These are phyloP conservation scores for Coemansia biformis DNA, from an alignment of 192 early-diverging fungal species.

Conservation along the genomic window DNA sequence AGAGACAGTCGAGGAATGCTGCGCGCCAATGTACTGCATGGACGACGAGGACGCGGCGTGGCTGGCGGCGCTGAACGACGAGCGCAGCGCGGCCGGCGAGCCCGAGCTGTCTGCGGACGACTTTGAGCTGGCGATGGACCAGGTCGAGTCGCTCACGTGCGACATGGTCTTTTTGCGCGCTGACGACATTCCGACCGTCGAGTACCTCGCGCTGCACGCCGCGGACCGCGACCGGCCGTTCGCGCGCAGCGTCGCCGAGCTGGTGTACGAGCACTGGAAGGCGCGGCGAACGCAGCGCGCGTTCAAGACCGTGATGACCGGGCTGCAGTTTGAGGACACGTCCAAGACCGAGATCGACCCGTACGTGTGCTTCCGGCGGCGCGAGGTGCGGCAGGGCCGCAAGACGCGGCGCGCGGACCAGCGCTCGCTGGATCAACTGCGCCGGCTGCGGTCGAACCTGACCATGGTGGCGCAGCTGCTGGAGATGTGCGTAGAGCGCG, in stretches of 20 bases:
- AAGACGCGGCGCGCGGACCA: slow-evolving; percentile 84
- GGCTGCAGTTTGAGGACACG: slow-evolving; percentile 58
- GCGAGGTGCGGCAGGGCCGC: slow-evolving; percentile 82
- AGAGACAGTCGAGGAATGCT: slow-evolving; percentile 78
- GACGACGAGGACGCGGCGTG: slow-evolving; percentile 81
- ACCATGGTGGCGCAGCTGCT: slow-evolving; percentile 66
- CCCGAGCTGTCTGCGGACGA: slow-evolving; percentile 57
- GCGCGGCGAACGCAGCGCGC: slow-evolving; percentile 15
- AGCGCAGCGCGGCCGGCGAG: background rate
- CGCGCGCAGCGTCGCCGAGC: slow-evolving; percentile 1
- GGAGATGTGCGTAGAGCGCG: slow-evolving; percentile 75
- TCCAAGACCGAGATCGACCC: slow-evolving; percentile 75
- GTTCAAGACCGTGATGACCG: slow-evolving; percentile 28
- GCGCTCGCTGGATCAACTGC: slow-evolving; percentile 79
- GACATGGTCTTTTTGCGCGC: slow-evolving; percentile 52
- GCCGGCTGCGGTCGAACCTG: slow-evolving; percentile 76
- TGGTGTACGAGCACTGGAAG: slow-evolving; percentile 41
- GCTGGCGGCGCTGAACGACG: slow-evolving; percentile 40
- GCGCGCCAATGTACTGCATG: slow-evolving; percentile 82
- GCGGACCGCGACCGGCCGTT: slow-evolving; percentile 37
- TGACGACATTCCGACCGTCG: slow-evolving; percentile 41
- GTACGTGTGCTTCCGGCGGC: slow-evolving; percentile 94
- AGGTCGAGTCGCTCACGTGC: slow-evolving; percentile 65
- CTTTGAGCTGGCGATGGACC: slow-evolving; percentile 76
- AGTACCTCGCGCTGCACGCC: slow-evolving; percentile 27